Evolutionary conservation across 495 filamentous ascomycete genomes (phyloP), one percentile per base, ranked within the genome.

Genomic region (Penicillium canariense): DNA sequence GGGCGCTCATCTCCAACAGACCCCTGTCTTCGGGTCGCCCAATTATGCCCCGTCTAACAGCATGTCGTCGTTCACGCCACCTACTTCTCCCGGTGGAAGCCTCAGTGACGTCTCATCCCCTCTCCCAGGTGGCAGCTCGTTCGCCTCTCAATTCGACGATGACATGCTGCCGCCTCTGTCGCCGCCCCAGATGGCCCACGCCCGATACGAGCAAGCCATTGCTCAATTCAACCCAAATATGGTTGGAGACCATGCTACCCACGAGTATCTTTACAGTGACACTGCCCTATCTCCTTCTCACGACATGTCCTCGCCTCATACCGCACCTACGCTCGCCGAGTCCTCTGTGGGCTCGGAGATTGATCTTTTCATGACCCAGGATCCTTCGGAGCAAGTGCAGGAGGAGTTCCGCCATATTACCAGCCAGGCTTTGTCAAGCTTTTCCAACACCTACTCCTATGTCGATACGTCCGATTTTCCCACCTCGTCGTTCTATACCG

Each of bases 1-100:
- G 9, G 25, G 12, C 23, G 5, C 27, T 34, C 18, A 26, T 14
- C 38, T 49, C 27, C 63, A 75, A 11, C 62, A 76, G 30, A 65
- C 68, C 42, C 63, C 65, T 4, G 58, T 73, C 12, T 77, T 80
- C 50, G 65, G 62, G 48, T 68, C 72, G 46, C 66, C 70, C 9
- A 69, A 75, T 18, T 77, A 77, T 53, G 68, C 67, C 5, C 58
- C 76, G n/a, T 71, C 74, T 9, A 63, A 65, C 11, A 67, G 66
- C 23, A 60, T 74, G 18, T 77, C 78, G 25, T 73, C 76, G 0
- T 76, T 67, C 45, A 81, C 78, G 14, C 78, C 78, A 23, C 75
- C 77, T n/a, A 62, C 74, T 15, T 80, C 77, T 25, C 78, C 78
- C 5, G 69, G 70, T 9, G 61, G 63, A 50, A 69, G 62, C 44